Conservation (phyloP, 1,284 basidiomycete genomes). For the Puccinia coronata region DNA sequence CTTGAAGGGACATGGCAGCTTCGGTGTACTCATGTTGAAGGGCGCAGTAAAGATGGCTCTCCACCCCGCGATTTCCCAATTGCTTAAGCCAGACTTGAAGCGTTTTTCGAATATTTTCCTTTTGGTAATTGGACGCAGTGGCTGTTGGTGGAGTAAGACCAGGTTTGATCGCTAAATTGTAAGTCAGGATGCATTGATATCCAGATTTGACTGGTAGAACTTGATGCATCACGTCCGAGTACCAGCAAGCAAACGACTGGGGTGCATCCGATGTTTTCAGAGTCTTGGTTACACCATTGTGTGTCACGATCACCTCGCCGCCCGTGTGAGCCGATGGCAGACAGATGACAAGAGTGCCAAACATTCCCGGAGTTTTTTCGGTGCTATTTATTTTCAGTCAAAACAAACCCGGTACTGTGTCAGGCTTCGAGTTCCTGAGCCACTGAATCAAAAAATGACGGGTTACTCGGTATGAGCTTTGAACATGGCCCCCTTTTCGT, state of each 20-base stretch:
- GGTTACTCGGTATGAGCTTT: not conserved
- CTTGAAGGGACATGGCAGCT: not conserved
- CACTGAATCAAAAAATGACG: not conserved
- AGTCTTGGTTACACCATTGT: not conserved
- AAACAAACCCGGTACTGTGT: not conserved
- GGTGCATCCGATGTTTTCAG: not conserved
- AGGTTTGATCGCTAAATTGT: conserved; percentile 32
- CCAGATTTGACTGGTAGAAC: conserved; percentile 49
- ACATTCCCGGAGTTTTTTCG: conserved; percentile 30
- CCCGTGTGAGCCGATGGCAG: conserved; percentile 47
- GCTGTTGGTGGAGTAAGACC: conserved; percentile 1
- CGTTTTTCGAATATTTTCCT: not conserved
- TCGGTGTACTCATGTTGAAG: not conserved
- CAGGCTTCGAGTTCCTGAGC: not conserved
- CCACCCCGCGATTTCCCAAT: not conserved
- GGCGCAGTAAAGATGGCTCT: not conserved
- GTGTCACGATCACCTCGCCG: conserved; percentile 33
- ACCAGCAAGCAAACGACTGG: conserved; percentile 44
- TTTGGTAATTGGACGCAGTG: not conserved
- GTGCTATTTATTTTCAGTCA: not conserved
- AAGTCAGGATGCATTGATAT: conserved; percentile 43
- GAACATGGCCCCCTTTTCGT: conserved; percentile 11
- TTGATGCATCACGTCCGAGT: conserved; percentile 51
- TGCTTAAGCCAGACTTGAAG: not conserved
- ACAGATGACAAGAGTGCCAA: conserved; percentile 50